A percentile compares a stretch with the other conserved stretches of the same genome.
Evolutionary conservation across 176 grass and related monocot species (phyloP).

Genomic region (Bothriochloa decipiens): DNA sequence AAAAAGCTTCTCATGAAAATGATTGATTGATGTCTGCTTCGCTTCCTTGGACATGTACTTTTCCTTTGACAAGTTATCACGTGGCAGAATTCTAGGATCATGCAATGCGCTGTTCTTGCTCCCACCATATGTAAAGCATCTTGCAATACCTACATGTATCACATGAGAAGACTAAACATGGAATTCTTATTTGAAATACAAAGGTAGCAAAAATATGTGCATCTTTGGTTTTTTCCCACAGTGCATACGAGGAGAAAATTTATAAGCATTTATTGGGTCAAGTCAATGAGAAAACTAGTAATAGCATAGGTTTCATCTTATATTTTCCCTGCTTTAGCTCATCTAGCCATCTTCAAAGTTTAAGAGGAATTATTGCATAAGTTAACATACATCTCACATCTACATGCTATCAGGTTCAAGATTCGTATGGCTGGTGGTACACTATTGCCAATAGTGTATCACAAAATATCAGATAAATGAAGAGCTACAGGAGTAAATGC

Average conservation of each 20-base stretch:
- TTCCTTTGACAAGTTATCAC: constrained; percentile 73
- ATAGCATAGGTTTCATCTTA: constrained; percentile 4
- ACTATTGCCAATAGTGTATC: background rate
- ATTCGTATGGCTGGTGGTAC: background rate
- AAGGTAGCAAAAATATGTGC: background rate
- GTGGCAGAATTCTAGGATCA: constrained; percentile 80
- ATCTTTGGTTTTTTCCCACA: background rate
- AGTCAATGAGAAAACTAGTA: constrained; percentile 14
- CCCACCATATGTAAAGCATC: constrained; percentile 94
- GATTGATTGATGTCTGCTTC: constrained; percentile 85
- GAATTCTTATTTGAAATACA: background rate
- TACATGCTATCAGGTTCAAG: constrained; percentile 14
- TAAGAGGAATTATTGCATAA: background rate
- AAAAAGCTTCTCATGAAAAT: constrained; percentile 98
- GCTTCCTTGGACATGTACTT: constrained; percentile 87
- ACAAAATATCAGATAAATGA: background rate
- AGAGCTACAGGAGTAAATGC: background rate
- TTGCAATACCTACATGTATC: constrained; percentile 72
- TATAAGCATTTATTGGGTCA: background rate
- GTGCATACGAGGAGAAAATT: background rate
- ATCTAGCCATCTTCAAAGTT: background rate
- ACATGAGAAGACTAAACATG: constrained; percentile 10
- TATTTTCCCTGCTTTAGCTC: background rate
- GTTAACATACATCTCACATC: background rate
- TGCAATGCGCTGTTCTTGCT: constrained; percentile 71